phyloP scores from a whole-genome alignment of 129 eudicot genomes.

The Heracleum sosnowskyi region DNA sequence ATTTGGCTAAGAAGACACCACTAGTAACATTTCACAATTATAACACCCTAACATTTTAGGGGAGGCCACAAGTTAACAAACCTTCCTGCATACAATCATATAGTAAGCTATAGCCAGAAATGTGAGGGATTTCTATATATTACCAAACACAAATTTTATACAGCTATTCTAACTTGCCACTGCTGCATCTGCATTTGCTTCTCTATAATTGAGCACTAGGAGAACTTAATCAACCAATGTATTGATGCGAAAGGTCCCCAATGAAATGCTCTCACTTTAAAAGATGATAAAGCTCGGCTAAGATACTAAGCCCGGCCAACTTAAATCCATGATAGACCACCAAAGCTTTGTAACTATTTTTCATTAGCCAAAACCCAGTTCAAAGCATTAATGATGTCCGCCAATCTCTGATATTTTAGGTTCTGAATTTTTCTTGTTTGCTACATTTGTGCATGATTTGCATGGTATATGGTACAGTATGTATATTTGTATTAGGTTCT shows the following conservation, averaged over 20 bases:
- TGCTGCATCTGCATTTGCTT: background rate
- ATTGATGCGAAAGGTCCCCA: background rate
- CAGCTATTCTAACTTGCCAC: background rate
- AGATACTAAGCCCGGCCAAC: background rate
- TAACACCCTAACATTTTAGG: background rate
- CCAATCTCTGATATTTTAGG: background rate
- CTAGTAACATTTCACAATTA: background rate
- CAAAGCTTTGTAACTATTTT: background rate
- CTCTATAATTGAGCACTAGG: slow-evolving; percentile 6
- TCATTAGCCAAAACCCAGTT: background rate
- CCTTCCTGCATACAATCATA: background rate
- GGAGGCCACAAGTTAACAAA: background rate
- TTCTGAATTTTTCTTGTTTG: background rate
- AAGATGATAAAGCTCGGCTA: background rate
- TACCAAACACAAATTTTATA: background rate
- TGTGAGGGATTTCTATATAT: background rate
- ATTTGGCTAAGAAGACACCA: background rate
- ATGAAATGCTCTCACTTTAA: background rate
- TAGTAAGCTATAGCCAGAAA: background rate
- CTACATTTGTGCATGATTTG: background rate
- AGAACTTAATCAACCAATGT: background rate
- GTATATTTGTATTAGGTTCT: background rate
- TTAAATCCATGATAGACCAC: too few relatives aligned
- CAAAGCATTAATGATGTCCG: background rate
- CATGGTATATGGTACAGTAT: background rate